These are phyloP conservation scores for Xylaria telfairii DNA, from an alignment of 495 filamentous ascomycete genomes.

Conservation along the genomic window DNA sequence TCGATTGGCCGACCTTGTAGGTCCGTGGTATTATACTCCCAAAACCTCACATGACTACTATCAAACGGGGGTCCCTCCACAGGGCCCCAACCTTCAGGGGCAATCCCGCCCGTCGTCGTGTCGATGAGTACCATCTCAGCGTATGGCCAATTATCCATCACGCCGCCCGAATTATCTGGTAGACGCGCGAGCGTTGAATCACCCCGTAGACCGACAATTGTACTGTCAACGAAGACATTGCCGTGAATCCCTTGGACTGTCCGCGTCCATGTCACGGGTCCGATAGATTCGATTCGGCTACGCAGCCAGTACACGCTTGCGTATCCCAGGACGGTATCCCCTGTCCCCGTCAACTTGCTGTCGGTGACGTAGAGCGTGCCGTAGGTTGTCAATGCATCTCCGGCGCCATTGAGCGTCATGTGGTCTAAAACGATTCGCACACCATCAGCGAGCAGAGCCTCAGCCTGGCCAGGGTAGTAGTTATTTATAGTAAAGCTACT, in stretches of 20 bases:
- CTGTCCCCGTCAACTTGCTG: constrained; percentile 26
- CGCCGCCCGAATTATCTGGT: constrained; percentile 29
- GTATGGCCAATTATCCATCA: constrained; percentile 32
- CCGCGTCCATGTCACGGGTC: constrained; percentile 28
- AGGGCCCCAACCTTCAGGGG: constrained; percentile 29
- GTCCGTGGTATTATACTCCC: constrained; percentile 32
- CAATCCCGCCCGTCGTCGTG: constrained; percentile 26
- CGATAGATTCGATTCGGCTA: constrained; percentile 21
- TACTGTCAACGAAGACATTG: constrained; percentile 32
- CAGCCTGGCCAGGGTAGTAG: constrained; percentile 29
- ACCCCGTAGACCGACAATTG: constrained; percentile 21
- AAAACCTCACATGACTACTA: constrained; percentile 24
- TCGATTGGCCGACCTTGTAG: constrained; percentile 20
- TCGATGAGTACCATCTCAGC: constrained; percentile 29
- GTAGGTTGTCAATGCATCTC: constrained; percentile 31
- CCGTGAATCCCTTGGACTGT: constrained; percentile 30
- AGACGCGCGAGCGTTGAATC: constrained; percentile 26
- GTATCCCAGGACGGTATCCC: constrained; percentile 29
- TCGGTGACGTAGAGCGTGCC: constrained; percentile 27
- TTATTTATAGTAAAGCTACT: constrained; percentile 27
- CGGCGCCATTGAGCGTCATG: constrained; percentile 30
- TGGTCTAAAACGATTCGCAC: constrained; percentile 25
- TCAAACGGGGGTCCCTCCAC: constrained; percentile 27
- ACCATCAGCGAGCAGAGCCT: constrained; percentile 25
- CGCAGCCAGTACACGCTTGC: constrained; percentile 25